Evolutionary conservation across 2,329 filamentous ascomycete genomes (phyloP), one percentile per base, ranked within the genome.

Genomic region (Fusarium oligoseptatum): DNA sequence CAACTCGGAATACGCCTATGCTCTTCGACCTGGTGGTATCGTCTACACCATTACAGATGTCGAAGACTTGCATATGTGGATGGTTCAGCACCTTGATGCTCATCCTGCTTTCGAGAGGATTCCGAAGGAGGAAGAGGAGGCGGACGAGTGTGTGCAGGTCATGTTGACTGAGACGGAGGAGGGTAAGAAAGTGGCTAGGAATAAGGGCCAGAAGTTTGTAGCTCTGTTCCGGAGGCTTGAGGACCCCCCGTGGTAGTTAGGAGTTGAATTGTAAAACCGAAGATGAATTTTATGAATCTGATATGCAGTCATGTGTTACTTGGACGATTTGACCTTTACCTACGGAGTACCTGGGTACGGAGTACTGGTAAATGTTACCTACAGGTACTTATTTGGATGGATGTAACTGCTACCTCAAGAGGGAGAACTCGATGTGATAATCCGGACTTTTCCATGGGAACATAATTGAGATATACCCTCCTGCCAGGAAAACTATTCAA

Each of bases 21-120:
- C 93, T 11, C 81, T 98, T 72, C 88, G 88, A 45, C 95, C 95
- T 0, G 95, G 95, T 0, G 97, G 97, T 2, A 89, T 96, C 58
- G 88, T 98, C 48, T 99, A 98, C 82, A 98, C 96, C 1, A 98
- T 99, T 79, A 99, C 97, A 2, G 97, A 99, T 84, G 97, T 99
- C 48, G 93, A 97, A 84, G 95, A 98, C 80, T 86, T 99, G 82
- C 95, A 98, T 82, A 85, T 92, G 77, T 98, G 96, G 96, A 98
- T 98, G 92, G 92, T 96, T 63, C 89, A 90, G 81, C 95, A 98
- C 84, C 93, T 98, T 77, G 90, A 93, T 66, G 89, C 88, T 32
- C 93, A 95, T 81, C 91, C 91, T 17, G 89, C 93, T 57, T 98
- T 97, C 83, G 93, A 95, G 84, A 87, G 94, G 71, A 87, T 98